A percentile compares a stretch with the other conserved stretches of the same genome.
These are phyloP conservation scores for Kwoniella bestiolae DNA, from an alignment of 768 basidiomycete species.

Conservation along the genomic window DNA sequence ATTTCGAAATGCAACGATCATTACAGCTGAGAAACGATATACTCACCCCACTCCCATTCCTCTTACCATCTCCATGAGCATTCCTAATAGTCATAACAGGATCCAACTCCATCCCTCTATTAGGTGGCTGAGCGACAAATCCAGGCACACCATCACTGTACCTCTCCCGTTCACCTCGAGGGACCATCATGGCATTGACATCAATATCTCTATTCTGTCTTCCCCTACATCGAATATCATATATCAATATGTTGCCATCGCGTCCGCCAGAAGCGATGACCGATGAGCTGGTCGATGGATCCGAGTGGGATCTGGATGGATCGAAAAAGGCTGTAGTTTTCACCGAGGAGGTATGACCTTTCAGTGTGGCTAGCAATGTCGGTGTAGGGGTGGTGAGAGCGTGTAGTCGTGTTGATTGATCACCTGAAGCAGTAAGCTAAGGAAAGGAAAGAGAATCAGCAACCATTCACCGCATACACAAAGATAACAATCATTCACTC, in stretches of 20 bases:
- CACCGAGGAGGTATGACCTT: conserved; percentile 50
- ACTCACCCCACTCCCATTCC: conserved; percentile 24
- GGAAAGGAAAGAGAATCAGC: background rate
- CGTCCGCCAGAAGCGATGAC: conserved; percentile 49
- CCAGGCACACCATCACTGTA: conserved; percentile 45
- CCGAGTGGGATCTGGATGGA: conserved; percentile 34
- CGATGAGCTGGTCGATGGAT: conserved; percentile 25
- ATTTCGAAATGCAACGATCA: background rate
- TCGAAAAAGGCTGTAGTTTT: conserved; percentile 53
- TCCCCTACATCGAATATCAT: conserved; percentile 48
- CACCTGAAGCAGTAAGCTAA: conserved; percentile 52
- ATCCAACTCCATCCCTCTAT: conserved; percentile 28
- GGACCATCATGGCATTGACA: background rate
- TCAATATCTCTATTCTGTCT: conserved; percentile 9
- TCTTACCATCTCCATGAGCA: conserved; percentile 46
- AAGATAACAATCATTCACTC: background rate
- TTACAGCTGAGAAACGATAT: background rate
- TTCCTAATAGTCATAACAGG: conserved; percentile 48
- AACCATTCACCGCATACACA: background rate
- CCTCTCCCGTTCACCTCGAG: conserved; percentile 25
- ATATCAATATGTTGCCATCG: conserved; percentile 55
- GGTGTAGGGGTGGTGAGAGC: conserved; percentile 36
- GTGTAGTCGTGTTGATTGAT: conserved; percentile 46
- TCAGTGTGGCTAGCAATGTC: conserved; percentile 42
- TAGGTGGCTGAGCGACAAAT: conserved; percentile 30